Conservation (phyloP, 371 early-diverging fungal species). For the Syncephalis plumigaleata region DNA sequence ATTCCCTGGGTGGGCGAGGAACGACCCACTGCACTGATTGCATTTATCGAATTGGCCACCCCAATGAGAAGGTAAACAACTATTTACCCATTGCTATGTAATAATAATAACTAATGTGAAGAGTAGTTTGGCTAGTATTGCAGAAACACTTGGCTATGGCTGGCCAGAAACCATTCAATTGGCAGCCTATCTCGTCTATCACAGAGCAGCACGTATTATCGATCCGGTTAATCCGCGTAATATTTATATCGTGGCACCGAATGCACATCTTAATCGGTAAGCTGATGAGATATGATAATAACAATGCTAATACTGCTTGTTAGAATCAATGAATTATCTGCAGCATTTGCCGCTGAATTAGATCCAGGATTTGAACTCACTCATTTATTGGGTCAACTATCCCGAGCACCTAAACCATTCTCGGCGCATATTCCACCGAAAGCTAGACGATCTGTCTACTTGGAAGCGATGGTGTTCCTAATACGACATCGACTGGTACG, state of each 20-base stretch:
- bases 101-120: too few relatives aligned
- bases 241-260: conserved; percentile 60
- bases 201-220: conserved; percentile 77
- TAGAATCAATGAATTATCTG: conserved; percentile 2
- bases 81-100: too few relatives aligned
- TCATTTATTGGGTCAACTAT: conserved; percentile 47
- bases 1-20: neutral
- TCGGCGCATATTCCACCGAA: conserved; percentile 38
- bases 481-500: conserved; percentile 57
- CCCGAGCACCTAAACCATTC: conserved; percentile 45
- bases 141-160: neutral
- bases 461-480: conserved; percentile 65
- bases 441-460: conserved; percentile 44
- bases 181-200: conserved; percentile 80
- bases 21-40: neutral
- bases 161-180: conserved; percentile 18
- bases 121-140: neutral
- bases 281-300: conserved; percentile 2
- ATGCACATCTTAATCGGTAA: conserved; percentile 39
- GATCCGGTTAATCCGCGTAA: conserved; percentile 59
- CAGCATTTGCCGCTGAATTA: too few relatives aligned
- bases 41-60: neutral
- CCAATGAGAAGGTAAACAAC: neutral
- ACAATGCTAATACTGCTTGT: neutral
- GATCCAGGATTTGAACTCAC: conserved; percentile 7